Conservation (phyloP, 257 asterid genomes). For the Sherardia arvensis region DNA sequence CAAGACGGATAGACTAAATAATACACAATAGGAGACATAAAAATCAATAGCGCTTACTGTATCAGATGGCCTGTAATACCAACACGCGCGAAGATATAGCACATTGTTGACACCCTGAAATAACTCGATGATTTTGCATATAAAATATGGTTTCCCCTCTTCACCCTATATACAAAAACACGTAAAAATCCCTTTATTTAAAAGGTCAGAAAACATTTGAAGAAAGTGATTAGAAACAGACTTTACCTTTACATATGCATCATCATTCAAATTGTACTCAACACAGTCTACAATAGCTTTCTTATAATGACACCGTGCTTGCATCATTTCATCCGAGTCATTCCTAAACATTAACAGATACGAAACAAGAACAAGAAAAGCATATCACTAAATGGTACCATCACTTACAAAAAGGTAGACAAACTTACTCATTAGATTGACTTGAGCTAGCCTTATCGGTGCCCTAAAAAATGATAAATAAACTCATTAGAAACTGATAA, state of each 20-base stretch:
- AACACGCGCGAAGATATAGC: conserved; percentile 44
- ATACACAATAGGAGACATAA: background rate
- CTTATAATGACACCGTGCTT: conserved; percentile 42
- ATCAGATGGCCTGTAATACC: conserved; percentile 68
- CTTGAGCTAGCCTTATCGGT: background rate
- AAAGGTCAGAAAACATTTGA: background rate
- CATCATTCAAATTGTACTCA: conserved; percentile 40
- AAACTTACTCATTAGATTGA: conserved; percentile 7
- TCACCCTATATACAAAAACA: conserved; percentile 31
- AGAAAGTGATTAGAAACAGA: background rate
- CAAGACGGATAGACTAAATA: background rate
- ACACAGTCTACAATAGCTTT: conserved; percentile 47
- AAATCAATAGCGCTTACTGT: conserved; percentile 36
- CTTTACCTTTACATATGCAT: conserved; percentile 53
- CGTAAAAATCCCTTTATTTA: background rate
- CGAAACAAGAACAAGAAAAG: background rate
- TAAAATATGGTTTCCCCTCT: conserved; percentile 30
- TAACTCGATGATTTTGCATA: conserved; percentile 61
- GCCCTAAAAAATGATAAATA: background rate
- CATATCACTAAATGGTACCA: no score
- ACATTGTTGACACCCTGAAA: conserved; percentile 48
- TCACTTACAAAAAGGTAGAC: background rate
- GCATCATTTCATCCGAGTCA: conserved; percentile 19
- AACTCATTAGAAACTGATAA: background rate
- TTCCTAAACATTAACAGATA: conserved; percentile 32